Percentiles rank a stretch among this genome's conserved stretches.
Conservation (phyloP, 305 asterid species). For the Solanum chacoense region DNA sequence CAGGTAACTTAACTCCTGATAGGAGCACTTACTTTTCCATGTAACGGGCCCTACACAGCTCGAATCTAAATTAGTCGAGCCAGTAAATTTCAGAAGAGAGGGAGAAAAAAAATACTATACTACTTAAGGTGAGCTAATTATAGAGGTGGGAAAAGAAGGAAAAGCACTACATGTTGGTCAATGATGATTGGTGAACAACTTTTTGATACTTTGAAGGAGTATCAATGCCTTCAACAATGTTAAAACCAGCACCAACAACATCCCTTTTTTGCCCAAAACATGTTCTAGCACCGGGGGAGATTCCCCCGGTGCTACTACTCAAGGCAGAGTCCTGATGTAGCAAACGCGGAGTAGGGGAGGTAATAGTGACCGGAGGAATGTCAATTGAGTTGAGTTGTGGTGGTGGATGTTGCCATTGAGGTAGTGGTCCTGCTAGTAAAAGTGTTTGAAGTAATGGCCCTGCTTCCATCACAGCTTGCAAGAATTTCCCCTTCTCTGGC, state of each 20-base stretch:
- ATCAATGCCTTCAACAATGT: constrained; percentile 14
- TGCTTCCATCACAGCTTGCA: constrained; percentile 85
- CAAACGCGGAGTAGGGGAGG: constrained; percentile 21
- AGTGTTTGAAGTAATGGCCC: constrained; percentile 93
- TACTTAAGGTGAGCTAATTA: constrained; percentile 13
- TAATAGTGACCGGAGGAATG: constrained; percentile 79
- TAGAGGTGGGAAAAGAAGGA: background rate
- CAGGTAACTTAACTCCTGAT: background rate
- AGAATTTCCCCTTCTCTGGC: constrained; percentile 78
- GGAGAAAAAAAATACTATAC: background rate
- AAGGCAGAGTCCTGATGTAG: constrained; percentile 25
- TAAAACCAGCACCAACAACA: background rate
- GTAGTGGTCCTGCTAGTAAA: constrained; percentile 90
- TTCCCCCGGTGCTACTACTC: constrained; percentile 33
- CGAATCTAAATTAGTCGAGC: background rate
- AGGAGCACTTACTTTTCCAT: background rate
- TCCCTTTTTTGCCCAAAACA: constrained; percentile 3
- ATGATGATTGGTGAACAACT: constrained; percentile 64
- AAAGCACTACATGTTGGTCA: constrained; percentile 35
- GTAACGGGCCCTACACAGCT: background rate
- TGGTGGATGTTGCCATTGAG: constrained; percentile 96
- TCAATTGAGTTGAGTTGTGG: constrained; percentile 81
- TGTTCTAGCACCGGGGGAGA: background rate
- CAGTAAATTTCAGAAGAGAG: background rate
- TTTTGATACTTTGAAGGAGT: constrained; percentile 45